These are phyloP conservation scores for Paratinospora sagittata DNA, from an alignment of 164 flowering plant genomes.

Conservation along the genomic window DNA sequence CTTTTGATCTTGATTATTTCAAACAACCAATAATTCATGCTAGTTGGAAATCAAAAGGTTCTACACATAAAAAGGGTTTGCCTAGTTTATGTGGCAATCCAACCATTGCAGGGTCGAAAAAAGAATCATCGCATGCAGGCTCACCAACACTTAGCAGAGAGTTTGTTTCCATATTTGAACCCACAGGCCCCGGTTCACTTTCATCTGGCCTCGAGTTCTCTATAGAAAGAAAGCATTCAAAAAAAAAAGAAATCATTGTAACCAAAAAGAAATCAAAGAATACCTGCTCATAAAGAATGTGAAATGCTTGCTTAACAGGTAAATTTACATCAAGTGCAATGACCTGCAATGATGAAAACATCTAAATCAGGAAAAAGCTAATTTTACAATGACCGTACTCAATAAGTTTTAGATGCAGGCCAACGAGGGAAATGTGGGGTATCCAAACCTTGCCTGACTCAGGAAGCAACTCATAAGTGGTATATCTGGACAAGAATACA, in stretches of 20 bases:
- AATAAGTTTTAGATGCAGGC: conserved; percentile 3
- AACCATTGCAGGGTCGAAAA: no score
- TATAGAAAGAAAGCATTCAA: not conserved
- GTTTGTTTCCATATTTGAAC: no score
- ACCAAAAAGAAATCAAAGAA: conserved; percentile 2
- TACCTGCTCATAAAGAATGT: conserved; percentile 90
- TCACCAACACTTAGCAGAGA: no score
- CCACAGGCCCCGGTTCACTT: no score
- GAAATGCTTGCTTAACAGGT: conserved; percentile 95
- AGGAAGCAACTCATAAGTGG: conserved; percentile 86
- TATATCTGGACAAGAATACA: conserved; percentile 58
- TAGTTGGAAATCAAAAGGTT: not conserved
- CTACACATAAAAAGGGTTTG: not conserved
- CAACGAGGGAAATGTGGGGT: conserved; percentile 21
- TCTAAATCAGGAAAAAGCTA: conserved; percentile 6
- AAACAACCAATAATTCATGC: not conserved
- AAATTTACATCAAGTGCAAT: conserved; percentile 73
- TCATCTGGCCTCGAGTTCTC: no score
- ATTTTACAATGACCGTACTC: conserved; percentile 5
- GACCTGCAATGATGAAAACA: conserved; percentile 39
- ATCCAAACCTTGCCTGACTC: conserved; percentile 82
- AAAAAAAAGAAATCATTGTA: not conserved
- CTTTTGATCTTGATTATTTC: not conserved
- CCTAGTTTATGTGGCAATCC: no score
- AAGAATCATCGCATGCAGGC: no score